A percentile compares a stretch with the other conserved stretches of the same genome.
phyloP scores from a whole-genome alignment of 2,329 filamentous ascomycete genomes.

The Harringtonia aguacate region DNA sequence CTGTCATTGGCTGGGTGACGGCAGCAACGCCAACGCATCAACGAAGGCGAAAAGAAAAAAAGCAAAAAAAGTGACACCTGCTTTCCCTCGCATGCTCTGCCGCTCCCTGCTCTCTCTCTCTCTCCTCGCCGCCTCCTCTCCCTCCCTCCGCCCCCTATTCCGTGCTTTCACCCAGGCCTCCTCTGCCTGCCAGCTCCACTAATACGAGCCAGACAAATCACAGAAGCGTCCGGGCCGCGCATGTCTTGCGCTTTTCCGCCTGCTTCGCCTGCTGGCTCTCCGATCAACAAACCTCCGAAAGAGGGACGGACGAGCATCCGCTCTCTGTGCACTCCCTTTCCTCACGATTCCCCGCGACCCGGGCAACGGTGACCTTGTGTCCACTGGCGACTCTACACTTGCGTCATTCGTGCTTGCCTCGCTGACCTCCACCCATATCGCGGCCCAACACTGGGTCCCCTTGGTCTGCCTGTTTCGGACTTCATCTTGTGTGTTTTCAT shows the following conservation, averaged over 20 bases:
- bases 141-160: conserved; percentile 1
- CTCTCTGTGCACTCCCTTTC: not conserved
- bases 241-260: not conserved
- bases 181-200: not conserved
- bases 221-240: not conserved
- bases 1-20: conserved; percentile 13
- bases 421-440: not conserved
- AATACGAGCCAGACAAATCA: not conserved
- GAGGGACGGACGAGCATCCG: not conserved
- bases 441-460: no score
- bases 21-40: conserved; percentile 16
- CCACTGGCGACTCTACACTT: no score
- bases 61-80: conserved; percentile 4
- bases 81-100: not conserved
- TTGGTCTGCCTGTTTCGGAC: not conserved
- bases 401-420: no score
- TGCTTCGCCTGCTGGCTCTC: not conserved
- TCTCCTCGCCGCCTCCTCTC: conserved; percentile 6
- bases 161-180: not conserved
- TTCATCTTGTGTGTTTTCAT: not conserved
- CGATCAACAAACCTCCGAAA: not conserved
- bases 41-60: conserved; percentile 7
- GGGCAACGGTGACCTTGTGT: no score
- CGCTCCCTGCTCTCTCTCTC: conserved; percentile 6
- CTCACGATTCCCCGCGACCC: not conserved